Base-by-base conservation (phyloP, 2,329 filamentous ascomycete genomes). In the Clonostachys byssicola region DNA sequence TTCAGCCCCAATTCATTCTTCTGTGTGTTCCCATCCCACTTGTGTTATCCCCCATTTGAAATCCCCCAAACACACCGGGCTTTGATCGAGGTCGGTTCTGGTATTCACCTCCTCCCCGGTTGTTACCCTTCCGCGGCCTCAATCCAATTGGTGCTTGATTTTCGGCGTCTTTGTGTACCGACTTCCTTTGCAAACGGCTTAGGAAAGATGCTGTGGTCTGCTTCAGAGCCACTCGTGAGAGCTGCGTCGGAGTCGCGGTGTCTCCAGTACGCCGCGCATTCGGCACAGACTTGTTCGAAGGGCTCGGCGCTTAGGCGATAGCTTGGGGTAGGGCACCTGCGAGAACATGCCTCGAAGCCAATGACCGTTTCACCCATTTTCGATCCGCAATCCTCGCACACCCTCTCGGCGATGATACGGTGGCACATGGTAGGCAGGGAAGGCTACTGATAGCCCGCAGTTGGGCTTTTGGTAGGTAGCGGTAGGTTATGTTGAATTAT, bases 321-420 rank as follows among this genome's bases (percentile, higher is more conserved):
- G 50, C 57, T 60, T 39, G 59, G 59, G 45, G 56, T 61, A 45
- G 52, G 52, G 53, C 59, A 61, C 53, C 54, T 56, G 50, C 59
- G 59, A 46, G 56, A 59, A 48, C 59, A 61, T 39, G 51, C 50
- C 30, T 52, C 56, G 47, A 61, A 61, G 51, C 54, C 59, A 51
- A 60, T 60, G 41, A 59, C 59, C 34, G 49, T 57, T 56, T 61
- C 59, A 45, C 59, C 59, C 36, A 59, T 56, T 43, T 51, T 51
- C 47, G 51, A 47, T 33, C 51, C 53, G 51, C 59, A 61, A 50
- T 52, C 51, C 48, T 55, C 52, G 52, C 59, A 61, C 51, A 60
- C 52, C 48, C 57, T 60, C 52, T 60, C 55, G 33, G 59, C 59
- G 36, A 60, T 52, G 48, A 60, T 53, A 38, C 53, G 59, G 56